These are phyloP conservation scores for Styphnolobium japonicum DNA, from an alignment of 306 rosid genomes.

Conservation along the genomic window DNA sequence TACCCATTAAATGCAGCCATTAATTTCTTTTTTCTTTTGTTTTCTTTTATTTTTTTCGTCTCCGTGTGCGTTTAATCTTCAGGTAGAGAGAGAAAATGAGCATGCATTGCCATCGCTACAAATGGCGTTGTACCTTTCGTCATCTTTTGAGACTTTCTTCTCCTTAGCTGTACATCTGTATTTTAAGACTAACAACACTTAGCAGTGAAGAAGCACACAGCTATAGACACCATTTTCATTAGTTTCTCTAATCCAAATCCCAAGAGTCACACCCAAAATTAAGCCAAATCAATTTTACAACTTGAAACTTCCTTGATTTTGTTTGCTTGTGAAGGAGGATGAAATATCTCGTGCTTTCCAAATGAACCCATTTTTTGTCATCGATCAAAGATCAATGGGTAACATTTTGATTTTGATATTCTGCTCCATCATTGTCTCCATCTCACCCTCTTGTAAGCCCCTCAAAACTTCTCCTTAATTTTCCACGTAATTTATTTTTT, in stretches of 20 bases:
- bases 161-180: neutral
- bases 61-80: neutral
- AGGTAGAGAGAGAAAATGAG: neutral
- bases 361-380: conserved; percentile 19
- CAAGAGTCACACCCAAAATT: neutral
- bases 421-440: conserved; percentile 29
- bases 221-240: conserved; percentile 9
- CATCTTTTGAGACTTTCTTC: neutral
- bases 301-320: neutral
- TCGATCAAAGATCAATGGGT: conserved; percentile 22
- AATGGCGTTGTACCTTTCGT: neutral
- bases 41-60: neutral
- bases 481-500: neutral
- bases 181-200: neutral
- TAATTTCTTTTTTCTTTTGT: neutral
- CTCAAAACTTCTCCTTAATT: neutral
- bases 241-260: neutral
- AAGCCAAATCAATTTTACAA: neutral
- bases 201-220: neutral
- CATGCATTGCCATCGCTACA: neutral
- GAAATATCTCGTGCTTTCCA: neutral
- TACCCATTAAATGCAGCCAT: conserved; percentile 14
- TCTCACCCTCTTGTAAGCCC: conserved; percentile 58
- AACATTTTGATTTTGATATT: conserved; percentile 20
- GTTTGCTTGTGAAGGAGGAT: neutral